Base-by-base conservation (phyloP, 495 filamentous ascomycete species). In the Penicillium macrosclerotiorum region DNA sequence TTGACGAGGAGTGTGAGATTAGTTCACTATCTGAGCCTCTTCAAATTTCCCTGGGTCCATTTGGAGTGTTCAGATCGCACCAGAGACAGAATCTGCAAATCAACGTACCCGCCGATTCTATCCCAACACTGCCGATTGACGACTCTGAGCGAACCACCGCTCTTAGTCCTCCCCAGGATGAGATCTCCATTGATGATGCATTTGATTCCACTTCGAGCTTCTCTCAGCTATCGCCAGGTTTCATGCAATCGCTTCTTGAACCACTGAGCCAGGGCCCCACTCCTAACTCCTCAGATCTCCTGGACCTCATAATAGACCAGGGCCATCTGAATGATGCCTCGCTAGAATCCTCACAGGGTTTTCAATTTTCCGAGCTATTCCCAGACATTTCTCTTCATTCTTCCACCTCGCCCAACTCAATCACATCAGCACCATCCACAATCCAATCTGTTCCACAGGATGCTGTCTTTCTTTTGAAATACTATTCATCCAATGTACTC, bases 391-490 rank as follows among this genome's bases (percentile, higher is more conserved):
- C 24, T 34, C 46, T 26, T 27, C 34, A 52, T 23, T 4, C 41
- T 37, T 24, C 18, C 6, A 34, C 29, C 23, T 42, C 41, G 11
- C 22, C 44, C 6, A 26, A 39, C 2, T 40, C 37, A 12, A n/a
- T 57, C 1, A 33, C 41, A 8, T 19, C 37, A 4, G 11, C 37
- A n/a, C 41, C 43, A 16, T 32, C 19, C 17, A 19, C 42, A 11
- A 45, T 33, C 4, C 37, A 26, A 9, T 23, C 48, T 4, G 19
- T 57, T 5, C 57, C 54, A 17, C 51, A 48, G 23, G 54, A 61
- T 31, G 54, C 54, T 4, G 51, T 57, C 3, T 61, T 61, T 23
- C 37, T 61, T 1, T 34, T 61, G 13, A 57, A 50, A 30, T 49
- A 57, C 8, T 53, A 57, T 19, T 49, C 37, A 2, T 57, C 54